These are phyloP conservation scores for Yamagishiella unicocca DNA, from an alignment of 139 green algal species.

Conservation along the genomic window DNA sequence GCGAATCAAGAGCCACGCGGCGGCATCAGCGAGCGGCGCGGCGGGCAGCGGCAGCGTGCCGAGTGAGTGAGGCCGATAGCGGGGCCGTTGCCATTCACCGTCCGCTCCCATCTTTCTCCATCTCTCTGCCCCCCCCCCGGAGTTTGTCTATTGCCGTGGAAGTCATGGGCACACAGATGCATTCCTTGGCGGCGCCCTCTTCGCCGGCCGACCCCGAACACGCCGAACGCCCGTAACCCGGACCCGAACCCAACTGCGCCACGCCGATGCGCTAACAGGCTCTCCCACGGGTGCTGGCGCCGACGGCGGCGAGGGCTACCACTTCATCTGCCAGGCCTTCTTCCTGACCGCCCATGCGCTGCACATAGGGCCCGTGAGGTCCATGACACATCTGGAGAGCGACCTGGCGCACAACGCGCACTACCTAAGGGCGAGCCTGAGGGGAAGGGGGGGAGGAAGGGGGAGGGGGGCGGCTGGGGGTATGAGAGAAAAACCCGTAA, in stretches of 20 bases:
- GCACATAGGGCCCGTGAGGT: conserved; percentile 77
- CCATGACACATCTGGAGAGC: conserved; percentile 58
- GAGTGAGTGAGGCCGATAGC: neutral
- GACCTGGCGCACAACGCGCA: conserved; percentile 54
- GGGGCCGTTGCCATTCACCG: neutral
- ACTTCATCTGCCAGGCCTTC: conserved; percentile 98
- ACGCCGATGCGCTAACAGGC: neutral
- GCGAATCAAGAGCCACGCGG: conserved; percentile 24
- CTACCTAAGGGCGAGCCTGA: conserved; percentile 46
- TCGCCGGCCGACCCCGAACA: no score
- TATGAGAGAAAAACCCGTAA: no score
- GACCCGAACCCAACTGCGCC: no score
- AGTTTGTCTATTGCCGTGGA: neutral
- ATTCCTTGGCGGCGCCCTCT: no score
- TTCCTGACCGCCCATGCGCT: conserved; percentile 86
- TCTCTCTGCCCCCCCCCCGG: neutral
- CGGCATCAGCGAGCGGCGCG: conserved; percentile 21
- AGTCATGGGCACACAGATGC: neutral
- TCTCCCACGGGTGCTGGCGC: neutral
- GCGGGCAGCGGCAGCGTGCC: conserved; percentile 28
- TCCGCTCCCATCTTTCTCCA: neutral
- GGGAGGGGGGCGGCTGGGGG: no score
- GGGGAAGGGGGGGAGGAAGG: no score
- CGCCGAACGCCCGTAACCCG: no score
- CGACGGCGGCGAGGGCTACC: conserved; percentile 63